phyloP scores from a whole-genome alignment of 2,329 filamentous ascomycete genomes.

The Colletotrichum ledebouriae region DNA sequence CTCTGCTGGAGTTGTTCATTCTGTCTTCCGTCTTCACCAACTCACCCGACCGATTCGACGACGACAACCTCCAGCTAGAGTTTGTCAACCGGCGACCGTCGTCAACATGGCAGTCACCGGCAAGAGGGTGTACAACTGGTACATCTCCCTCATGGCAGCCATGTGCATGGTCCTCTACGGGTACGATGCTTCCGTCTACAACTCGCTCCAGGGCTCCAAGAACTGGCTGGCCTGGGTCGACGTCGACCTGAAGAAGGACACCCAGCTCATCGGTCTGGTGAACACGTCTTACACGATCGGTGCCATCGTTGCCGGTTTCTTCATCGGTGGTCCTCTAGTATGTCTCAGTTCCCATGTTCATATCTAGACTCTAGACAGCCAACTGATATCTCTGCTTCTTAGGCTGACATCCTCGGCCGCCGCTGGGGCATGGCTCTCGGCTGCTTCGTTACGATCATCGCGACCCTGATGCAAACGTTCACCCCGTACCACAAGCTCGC shows the following conservation, averaged over 20 bases:
- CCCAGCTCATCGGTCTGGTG: constrained; percentile 62
- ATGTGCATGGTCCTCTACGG: constrained; percentile 83
- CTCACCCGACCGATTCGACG: background rate
- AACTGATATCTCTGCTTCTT: background rate
- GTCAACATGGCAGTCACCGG: constrained; percentile 36
- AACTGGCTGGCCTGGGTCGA: constrained; percentile 77
- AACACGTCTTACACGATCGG: constrained; percentile 80
- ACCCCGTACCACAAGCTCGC: constrained; percentile 71
- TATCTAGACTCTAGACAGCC: too few species aligned
- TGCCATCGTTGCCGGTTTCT: constrained; percentile 78
- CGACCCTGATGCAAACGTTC: constrained; percentile 78
- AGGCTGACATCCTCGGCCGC: constrained; percentile 71
- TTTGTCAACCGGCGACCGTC: background rate
- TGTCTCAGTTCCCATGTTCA: constrained; percentile 25
- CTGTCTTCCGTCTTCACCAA: constrained; percentile 1
- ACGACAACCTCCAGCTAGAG: background rate
- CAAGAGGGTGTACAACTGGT: constrained; percentile 42
- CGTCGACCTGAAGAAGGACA: constrained; percentile 58
- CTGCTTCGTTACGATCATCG: constrained; percentile 74
- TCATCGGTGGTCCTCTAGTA: constrained; percentile 73
- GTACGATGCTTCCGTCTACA: constrained; percentile 81
- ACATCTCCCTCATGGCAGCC: constrained; percentile 76
- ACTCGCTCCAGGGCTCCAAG: constrained; percentile 76
- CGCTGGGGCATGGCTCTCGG: constrained; percentile 75
- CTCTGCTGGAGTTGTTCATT: constrained; percentile 20